Base-by-base conservation (phyloP, 148 eudicot species). In the Linanthus parryae region DNA sequence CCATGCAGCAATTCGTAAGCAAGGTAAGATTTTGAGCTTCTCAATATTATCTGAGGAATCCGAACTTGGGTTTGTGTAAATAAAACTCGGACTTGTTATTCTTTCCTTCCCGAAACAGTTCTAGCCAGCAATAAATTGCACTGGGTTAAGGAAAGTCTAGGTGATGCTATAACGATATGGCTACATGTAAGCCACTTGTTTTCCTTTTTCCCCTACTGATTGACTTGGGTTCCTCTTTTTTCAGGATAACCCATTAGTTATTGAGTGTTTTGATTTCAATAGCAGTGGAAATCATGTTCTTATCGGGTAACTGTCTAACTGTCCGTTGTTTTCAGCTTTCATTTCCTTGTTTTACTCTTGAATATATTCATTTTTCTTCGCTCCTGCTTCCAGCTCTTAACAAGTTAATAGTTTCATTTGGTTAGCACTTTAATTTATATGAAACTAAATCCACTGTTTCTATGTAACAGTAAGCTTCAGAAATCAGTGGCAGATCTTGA, bases 241-340 rank as follows among this genome's bases (percentile, higher is more conserved):
- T 58, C 81, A 91, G 95, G 95, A 85, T 25, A 85, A 75, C 60
- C 95, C 97, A 25, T 72, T 91, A 62, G 44, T 76, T 25, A 72
- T 91, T 13, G 95, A 91, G 78, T 91, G 97, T 65, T 82, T 79
- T 65, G 96, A 92, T 72, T 87, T 87, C 70, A 80, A 87, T 46
- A 75, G 55, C 73, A 75, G 56, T 56, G 96, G 96, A 24, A 79
- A 72, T 55, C 96, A 92, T 69, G 65, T 40, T 20, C 62, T 87
- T 19, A 79, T 92, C 30, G 98, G 98, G 98, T 92, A 81, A 48
- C 33, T 58, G 28, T 39, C 39, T 15, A 22, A 27, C 21, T 23
- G n/a, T 38, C 18, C 10, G 54, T 17, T 24, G 2, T 26, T 31
- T 42, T 17, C 28, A 13, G 1, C 12, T 46, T 28, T 27, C 38